phyloP scores from a whole-genome alignment of 1,139 yeast genomes.

The Pichia sp. region DNA sequence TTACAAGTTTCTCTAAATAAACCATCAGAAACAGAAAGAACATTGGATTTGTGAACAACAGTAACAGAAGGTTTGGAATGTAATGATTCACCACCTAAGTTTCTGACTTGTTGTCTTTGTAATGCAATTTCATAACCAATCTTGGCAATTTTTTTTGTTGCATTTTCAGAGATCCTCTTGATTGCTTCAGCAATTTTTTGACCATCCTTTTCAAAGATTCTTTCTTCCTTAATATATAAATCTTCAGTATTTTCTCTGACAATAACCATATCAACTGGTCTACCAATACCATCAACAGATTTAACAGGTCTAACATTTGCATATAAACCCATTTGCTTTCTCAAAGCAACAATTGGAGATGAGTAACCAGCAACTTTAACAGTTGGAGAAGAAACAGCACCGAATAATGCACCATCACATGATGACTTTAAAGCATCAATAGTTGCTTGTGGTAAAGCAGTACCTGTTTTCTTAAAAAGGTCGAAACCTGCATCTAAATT shows the following conservation, averaged over 20 bases:
- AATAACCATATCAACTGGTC: constrained; percentile 94
- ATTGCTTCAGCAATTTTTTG: constrained; percentile 93
- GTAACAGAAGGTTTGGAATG: constrained; percentile 68
- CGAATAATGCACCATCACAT: constrained; percentile 96
- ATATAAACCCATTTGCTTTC: constrained; percentile 88
- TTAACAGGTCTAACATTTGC: constrained; percentile 98
- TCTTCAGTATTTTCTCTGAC: constrained; percentile 99
- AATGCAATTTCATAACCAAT: constrained; percentile 90
- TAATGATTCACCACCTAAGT: constrained; percentile 47
- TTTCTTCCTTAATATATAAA: constrained; percentile 89
- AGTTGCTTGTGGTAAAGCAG: constrained; percentile 90
- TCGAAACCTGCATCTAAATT: constrained; percentile 92
- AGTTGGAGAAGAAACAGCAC: constrained; percentile 94
- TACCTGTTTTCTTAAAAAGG: constrained; percentile 85
- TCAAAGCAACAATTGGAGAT: constrained; percentile 94
- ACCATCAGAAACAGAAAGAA: constrained; percentile 87
- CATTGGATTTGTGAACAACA: constrained; percentile 94
- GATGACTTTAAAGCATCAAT: constrained; percentile 69
- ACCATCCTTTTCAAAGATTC: constrained; percentile 66
- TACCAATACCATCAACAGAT: constrained; percentile 73
- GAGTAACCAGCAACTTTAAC: constrained; percentile 93
- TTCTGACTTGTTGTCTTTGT: constrained; percentile 80
- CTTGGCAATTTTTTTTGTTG: constrained; percentile 78
- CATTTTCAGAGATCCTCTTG: constrained; percentile 87
- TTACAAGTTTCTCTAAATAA: constrained; percentile 90